These are phyloP conservation scores for Fraxinus angustifolia DNA, from an alignment of 305 asterid species.

Conservation along the genomic window DNA sequence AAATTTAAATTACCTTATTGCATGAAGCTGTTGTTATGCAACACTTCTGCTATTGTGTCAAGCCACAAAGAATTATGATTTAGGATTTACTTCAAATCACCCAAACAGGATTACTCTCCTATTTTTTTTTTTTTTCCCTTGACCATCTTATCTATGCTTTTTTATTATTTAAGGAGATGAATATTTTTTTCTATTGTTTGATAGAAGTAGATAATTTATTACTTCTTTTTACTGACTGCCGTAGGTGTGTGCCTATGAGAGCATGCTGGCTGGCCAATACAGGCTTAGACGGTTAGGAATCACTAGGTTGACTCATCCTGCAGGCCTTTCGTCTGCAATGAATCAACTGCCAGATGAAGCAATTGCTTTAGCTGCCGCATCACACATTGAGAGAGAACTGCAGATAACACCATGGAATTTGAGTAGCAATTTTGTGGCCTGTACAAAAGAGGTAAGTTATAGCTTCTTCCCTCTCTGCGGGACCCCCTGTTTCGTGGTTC, in stretches of 20 bases:
- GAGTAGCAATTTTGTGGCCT: conserved; percentile 92
- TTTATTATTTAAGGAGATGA: not conserved
- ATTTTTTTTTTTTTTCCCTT: not conserved
- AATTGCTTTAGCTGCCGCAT: conserved; percentile 95
- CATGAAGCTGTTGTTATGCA: not conserved
- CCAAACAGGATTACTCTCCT: conserved; percentile 1
- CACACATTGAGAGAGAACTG: conserved; percentile 98
- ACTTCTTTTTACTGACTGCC: conserved; percentile 20
- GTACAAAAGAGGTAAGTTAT: conserved; percentile 77
- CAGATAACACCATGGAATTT: conserved; percentile 99
- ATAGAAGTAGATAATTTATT: not conserved
- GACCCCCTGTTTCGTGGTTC: not conserved
- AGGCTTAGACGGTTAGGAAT: conserved; percentile 93
- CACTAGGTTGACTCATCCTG: conserved; percentile 67
- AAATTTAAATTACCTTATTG: not conserved
- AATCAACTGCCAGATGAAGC: conserved; percentile 99
- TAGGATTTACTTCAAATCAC: not conserved
- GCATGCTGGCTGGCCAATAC: conserved; percentile 97
- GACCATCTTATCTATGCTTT: not conserved
- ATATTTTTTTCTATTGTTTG: not conserved
- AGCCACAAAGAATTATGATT: not conserved
- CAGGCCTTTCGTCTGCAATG: conserved; percentile 96
- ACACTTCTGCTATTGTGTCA: not conserved
- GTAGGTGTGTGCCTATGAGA: conserved; percentile 96
- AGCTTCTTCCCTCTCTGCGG: conserved; percentile 1